Base-by-base conservation (phyloP, 768 basidiomycete species). In the Psilocybe azurescens region DNA sequence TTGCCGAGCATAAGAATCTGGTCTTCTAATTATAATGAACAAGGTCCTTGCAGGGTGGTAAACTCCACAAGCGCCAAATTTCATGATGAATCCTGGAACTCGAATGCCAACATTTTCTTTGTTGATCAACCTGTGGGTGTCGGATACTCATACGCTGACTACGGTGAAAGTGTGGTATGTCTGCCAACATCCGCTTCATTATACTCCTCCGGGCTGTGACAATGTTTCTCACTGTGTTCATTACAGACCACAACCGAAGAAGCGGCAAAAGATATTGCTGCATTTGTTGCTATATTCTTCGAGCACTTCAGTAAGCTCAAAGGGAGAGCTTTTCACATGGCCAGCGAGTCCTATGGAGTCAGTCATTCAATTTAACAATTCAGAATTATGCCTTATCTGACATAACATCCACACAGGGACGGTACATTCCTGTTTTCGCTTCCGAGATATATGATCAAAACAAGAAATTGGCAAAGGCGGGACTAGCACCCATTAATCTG, bases 361-460 rank as follows among this genome's bases (percentile, higher is more conserved):
- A 20, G 36, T 20, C 5, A 10, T 48, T 5, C 5, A n/a, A 28
- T 44, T 28, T 3, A 39, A 11, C 33, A 9, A n/a, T n/a, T n/a
- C n/a, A n/a, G n/a, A n/a, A n/a, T n/a, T n/a, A n/a, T n/a, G n/a
- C n/a, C n/a, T n/a, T n/a, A n/a, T n/a, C n/a, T n/a, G n/a, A n/a
- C n/a, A n/a, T n/a, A n/a, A n/a, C n/a, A n/a, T n/a, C n/a, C 9
- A 16, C 9, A 41, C 32, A 89, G 89, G 89, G 89, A 10, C 83
- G 86, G 9, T 90, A 91, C 69, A 77, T 91, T 1, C 90, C 89
- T 0, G 76, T 90, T 0, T 94, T 94, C 63, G 93, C 91, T 0
- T 81, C 89, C 13, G 87, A 89, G 52, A 86, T 94, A n/a, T 84
- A 87, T 51, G 93, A 94, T 72, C 85, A 89, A 65, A 94, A 95